Evolutionary conservation across 768 basidiomycete genomes (phyloP), one percentile per base, ranked within the genome.

Genomic region (Holtermanniella nyarrowii): DNA sequence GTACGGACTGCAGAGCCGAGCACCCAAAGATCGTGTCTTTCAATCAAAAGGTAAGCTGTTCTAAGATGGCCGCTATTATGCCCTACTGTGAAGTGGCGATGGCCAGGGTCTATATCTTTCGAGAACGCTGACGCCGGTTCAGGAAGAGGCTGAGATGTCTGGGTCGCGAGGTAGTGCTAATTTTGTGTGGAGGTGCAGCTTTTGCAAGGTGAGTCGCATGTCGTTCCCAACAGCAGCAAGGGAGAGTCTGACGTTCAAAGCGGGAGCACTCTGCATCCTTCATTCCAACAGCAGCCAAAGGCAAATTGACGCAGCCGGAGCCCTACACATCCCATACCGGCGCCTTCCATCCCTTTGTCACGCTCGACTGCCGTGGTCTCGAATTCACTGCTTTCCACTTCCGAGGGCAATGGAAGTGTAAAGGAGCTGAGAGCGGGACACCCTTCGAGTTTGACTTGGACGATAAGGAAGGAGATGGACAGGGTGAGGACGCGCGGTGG

Each of bases 211-310:
- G 25, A 40, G 62, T 57, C 12, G 13, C 7, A 40, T 4, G 14
- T 10, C 24, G 14, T 4, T 22, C 5, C 18, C 44, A 49, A 14
- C 22, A 22, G 43, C 11, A 27, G 16, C 4, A 11, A 42, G 23
- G 24, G 26, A 25, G 26, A 26, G 37, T 26, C 3, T 21, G 3
- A 16, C 25, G n/a, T 4, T 16, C 11, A n/a, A 55, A 71, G 70
- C 68, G 62, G 59, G 68, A 71, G 53, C 66, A 69, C 53, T 69
- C 70, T 10, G 68, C 70, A 1, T 62, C 58, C 24, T 65, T 71
- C 49, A 47, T 61, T 25, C 60, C 68, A 4, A 53, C 62, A 3
- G 42, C 56, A n/a, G 58, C 65, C 11, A 44, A 56, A 11, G 46
- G 62, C 25, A 56, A 55, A 40, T 65, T 62, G 5, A 37, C 45